Conservation (phyloP, 2,329 filamentous ascomycete genomes). For the Colletotrichum sp. region DNA sequence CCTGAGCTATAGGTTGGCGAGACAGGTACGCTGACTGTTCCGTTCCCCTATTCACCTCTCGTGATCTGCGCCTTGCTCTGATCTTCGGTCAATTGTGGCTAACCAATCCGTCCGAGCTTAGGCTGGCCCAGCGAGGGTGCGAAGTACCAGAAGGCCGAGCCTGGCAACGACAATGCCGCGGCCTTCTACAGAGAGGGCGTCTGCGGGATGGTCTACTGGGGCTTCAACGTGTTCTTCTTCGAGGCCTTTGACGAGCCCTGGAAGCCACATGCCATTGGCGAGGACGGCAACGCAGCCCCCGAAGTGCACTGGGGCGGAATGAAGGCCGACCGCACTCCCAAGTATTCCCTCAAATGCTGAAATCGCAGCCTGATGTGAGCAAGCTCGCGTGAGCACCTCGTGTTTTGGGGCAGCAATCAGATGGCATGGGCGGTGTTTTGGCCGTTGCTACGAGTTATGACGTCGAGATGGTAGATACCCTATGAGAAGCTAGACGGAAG, state of each 20-base stretch:
- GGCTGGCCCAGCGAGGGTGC: slow-evolving; percentile 68
- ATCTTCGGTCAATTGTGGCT: not conserved
- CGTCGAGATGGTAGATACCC: not conserved
- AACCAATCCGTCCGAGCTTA: not conserved
- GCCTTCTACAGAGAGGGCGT: slow-evolving; percentile 66
- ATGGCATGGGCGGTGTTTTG: slow-evolving; percentile 3
- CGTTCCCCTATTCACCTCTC: not conserved
- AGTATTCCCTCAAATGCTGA: slow-evolving; percentile 46
- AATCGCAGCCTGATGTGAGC: not conserved
- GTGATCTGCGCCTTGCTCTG: not conserved
- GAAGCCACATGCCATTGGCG: slow-evolving; percentile 69
- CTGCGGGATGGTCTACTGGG: slow-evolving; percentile 69
- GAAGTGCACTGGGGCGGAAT: slow-evolving; percentile 76
- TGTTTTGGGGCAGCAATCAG: not conserved
- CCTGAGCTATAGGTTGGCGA: slow-evolving; percentile 74
- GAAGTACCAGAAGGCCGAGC: slow-evolving; percentile 65
- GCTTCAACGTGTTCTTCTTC: slow-evolving; percentile 74
- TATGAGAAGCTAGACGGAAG: not conserved
- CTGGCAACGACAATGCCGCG: slow-evolving; percentile 62
- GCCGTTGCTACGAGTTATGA: not conserved
- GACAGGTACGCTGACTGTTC: slow-evolving; percentile 40
- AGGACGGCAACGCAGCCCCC: slow-evolving; percentile 64
- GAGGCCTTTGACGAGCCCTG: slow-evolving; percentile 77
- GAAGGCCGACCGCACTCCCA: slow-evolving; percentile 60
- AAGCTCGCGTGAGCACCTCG: not conserved